A percentile compares a stretch with the other conserved stretches of the same genome.
Evolutionary conservation across 352 stramenopile genomes (phyloP).

Genomic region (Phytophthora aleatoria): DNA sequence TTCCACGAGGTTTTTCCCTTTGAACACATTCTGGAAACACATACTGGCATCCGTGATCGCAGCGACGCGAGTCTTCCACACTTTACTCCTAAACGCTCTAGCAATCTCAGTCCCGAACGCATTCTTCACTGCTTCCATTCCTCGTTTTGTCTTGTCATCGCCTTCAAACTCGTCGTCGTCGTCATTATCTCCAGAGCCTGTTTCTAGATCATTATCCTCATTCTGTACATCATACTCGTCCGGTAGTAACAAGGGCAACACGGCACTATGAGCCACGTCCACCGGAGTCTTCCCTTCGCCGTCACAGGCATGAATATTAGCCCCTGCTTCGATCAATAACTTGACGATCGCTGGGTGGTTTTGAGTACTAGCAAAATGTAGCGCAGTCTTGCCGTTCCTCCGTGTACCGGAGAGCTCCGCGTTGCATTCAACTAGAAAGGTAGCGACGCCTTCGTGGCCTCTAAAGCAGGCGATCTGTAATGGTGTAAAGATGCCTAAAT

Average conservation of each 20-base stretch:
- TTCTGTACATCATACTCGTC: constrained; percentile 40
- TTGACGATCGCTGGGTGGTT: constrained; percentile 67
- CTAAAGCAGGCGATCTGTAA: constrained; percentile 82
- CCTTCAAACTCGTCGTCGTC: constrained; percentile 49
- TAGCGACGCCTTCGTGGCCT: constrained; percentile 67
- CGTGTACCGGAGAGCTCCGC: constrained; percentile 66
- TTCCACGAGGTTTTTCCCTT: constrained; percentile 44
- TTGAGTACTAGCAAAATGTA: constrained; percentile 74
- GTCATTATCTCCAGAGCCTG: constrained; percentile 33
- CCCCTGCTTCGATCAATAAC: constrained; percentile 70
- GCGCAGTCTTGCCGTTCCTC: constrained; percentile 72
- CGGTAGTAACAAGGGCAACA: constrained; percentile 57
- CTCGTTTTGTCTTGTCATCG: constrained; percentile 19
- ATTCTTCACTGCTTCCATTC: constrained; percentile 33
- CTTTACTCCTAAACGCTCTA: constrained; percentile 53
- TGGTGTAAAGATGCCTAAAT: constrained; percentile 77
- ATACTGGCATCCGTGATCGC: constrained; percentile 62
- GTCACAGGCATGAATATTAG: constrained; percentile 69
- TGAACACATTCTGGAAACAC: constrained; percentile 51
- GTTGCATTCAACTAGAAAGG: constrained; percentile 86
- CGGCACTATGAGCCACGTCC: constrained; percentile 55
- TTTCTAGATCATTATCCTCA: constrained; percentile 33
- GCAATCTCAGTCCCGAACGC: constrained; percentile 63
- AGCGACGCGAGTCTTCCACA: constrained; percentile 61
- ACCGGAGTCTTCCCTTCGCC: constrained; percentile 61